Evolutionary conservation across 495 filamentous ascomycete species (phyloP), one percentile per base, ranked within the genome.

Genomic region (Neurospora sp.): DNA sequence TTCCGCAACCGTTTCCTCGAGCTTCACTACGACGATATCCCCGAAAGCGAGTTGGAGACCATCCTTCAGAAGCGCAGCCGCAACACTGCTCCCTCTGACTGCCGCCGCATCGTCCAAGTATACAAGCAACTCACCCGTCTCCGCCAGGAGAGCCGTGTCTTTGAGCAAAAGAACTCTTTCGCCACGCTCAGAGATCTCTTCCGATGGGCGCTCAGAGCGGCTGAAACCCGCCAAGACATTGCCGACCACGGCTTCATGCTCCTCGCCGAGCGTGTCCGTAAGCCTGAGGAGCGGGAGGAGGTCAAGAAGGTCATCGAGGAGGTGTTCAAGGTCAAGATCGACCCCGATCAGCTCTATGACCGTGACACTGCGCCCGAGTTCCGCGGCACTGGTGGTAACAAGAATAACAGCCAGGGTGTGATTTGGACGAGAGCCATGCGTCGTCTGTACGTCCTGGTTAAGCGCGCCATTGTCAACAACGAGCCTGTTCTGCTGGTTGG

Each of bases 1-100:
- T 98, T 99, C 81, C 88, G 96, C 71, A 99, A 98, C 80, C 88
- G 96, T 76, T 99, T 99, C 80, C 88, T 99, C 18, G 96, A 99
- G 78, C 85, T 99, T 5, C 96, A 99, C 79, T 98, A 97, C 73
- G 96, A 98, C 75, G 96, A 99, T 76, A 99, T 99, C 40, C 96
- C 96, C 0, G 92, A 97, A 77, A 91, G 92, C 73, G 96, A 99
- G 79, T 84, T 99, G n/a, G 92, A 96, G 78, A 92, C 88, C 16
- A 99, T 99, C 75, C 78, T 99, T 70, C 91, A 94, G 77, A 91
- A 94, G 77, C 87, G 96, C 40, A 94, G 92, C 72, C 89, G 92
- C 73, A 87, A 89, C 73, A 94, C 94, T 46, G 93, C 96, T 0
- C 93, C 95, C 18, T 97, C 95, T 0, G 95, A 97, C 83, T 96